A percentile compares a stretch with the other conserved stretches of the same genome.
These are phyloP conservation scores for Flaveria brownii DNA, from an alignment of 129 eudicot species.

Conservation along the genomic window DNA sequence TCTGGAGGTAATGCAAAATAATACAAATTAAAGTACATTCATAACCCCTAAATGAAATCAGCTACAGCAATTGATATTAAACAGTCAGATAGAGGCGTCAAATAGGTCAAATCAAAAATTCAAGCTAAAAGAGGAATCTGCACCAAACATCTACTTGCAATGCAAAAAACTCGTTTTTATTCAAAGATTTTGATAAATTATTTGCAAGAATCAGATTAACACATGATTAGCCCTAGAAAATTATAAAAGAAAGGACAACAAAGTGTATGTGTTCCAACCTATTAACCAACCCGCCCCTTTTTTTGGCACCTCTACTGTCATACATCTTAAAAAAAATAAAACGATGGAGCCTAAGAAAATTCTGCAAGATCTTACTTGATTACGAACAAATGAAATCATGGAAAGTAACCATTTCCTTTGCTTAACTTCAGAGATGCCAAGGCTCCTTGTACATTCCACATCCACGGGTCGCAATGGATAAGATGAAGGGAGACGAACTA, in stretches of 20 bases:
- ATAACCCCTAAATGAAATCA: background rate
- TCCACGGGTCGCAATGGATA: conserved; percentile 83
- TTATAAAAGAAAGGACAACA: background rate
- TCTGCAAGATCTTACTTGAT: conserved; percentile 59
- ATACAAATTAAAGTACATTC: background rate
- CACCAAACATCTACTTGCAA: no score
- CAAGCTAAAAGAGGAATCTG: background rate
- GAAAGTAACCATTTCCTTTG: conserved; percentile 96
- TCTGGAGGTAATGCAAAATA: conserved; percentile 40
- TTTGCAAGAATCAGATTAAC: no score
- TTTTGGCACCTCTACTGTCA: background rate
- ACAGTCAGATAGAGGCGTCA: background rate
- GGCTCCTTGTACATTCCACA: conserved; percentile 89
- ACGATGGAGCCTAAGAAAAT: background rate
- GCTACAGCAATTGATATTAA: background rate
- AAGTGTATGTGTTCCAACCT: background rate
- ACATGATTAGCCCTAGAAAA: background rate
- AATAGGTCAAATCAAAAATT: background rate
- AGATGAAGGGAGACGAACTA: conserved; percentile 91
- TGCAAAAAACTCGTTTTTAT: no score
- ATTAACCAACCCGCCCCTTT: background rate
- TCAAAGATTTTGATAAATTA: no score
- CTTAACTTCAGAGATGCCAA: conserved; percentile 90
- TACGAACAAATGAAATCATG: conserved; percentile 81
- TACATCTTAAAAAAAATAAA: background rate